A percentile compares a stretch with the other conserved stretches of the same genome.
phyloP scores from a whole-genome alignment of 140 eudicot genomes.

The Anethum foeniculum region DNA sequence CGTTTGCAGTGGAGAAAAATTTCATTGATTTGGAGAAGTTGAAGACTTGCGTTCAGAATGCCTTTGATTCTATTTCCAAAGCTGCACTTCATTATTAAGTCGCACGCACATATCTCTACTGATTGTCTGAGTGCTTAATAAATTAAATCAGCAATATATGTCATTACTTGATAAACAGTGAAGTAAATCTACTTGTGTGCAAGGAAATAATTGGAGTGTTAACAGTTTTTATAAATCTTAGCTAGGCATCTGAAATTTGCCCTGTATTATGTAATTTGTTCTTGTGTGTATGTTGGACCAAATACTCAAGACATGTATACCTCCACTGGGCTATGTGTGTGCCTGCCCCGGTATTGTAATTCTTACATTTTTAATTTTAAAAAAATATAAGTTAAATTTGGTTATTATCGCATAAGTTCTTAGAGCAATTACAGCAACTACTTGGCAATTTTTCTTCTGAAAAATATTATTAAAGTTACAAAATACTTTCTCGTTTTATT shows the following conservation, averaged over 20 bases:
- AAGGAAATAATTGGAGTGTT: too few species aligned
- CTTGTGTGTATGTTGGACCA: background rate
- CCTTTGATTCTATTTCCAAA: constrained; percentile 40
- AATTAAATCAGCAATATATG: background rate
- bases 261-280: background rate
- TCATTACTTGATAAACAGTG: background rate
- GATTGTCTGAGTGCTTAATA: background rate
- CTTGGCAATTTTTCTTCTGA: too few species aligned
- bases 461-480: too few species aligned
- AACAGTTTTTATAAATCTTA: background rate
- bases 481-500: too few species aligned
- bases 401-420: too few species aligned
- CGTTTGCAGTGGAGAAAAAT: constrained; percentile 51
- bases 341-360: too few species aligned
- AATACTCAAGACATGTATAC: background rate
- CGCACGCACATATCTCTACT: background rate
- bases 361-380: too few species aligned
- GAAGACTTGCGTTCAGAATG: constrained; percentile 47
- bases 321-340: background rate
- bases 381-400: too few species aligned
- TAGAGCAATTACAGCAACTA: too few species aligned
- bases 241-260: background rate
- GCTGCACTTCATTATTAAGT: constrained; percentile 26
- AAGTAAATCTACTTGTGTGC: background rate
- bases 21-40: constrained; percentile 46